Evolutionary conservation across 2,329 filamentous ascomycete genomes (phyloP), one percentile per base, ranked within the genome.

Genomic region (Chrysoporthe puriensis): DNA sequence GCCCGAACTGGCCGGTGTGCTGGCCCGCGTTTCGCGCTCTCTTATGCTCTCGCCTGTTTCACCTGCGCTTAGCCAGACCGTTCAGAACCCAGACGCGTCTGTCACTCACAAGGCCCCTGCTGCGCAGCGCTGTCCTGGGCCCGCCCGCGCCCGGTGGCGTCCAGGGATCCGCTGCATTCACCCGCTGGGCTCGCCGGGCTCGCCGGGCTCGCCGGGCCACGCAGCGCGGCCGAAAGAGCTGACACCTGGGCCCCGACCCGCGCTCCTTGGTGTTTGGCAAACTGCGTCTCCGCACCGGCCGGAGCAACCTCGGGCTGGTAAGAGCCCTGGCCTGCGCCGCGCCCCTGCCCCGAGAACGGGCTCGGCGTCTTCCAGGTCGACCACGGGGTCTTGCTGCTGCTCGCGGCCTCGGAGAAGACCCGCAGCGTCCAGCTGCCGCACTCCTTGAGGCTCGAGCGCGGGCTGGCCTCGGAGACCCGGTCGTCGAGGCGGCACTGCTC

Each of bases 401-500:
- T 43, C 14, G 40, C 57, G 5, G 40, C 40, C 32, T 50, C 60
- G 4, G 65, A 59, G 52, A 59, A 62, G 61, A 62, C 59, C 14
- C 62, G 54, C 16, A 56, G 64, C n/a, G 40, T 40, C 64, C 65
- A 67, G 40, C 68, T 67, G 2, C 61, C 61, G 46, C 34, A 40
- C 32, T 57, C 21, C 40, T 58, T 57, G 6, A 67, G 56, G 11
- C 50, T 64, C 14, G 67, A 64, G 13, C 34, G 44, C 11, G 64
- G 62, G 7, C 57, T 62, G 3, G 50, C 52, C 18, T 42, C 42
- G 8, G 36, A 57, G 14, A 46, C 48, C 26, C 50, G 54, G 16
- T 62, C 57, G 26, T 67, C 62, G 14, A 65, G 42, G 7, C 62
- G 65, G 42, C 64, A 69, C 32, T 69, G 68, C 48, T 69, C 64